Conservation (phyloP, 2,329 filamentous ascomycete species). For the Trichoderma sp. region DNA sequence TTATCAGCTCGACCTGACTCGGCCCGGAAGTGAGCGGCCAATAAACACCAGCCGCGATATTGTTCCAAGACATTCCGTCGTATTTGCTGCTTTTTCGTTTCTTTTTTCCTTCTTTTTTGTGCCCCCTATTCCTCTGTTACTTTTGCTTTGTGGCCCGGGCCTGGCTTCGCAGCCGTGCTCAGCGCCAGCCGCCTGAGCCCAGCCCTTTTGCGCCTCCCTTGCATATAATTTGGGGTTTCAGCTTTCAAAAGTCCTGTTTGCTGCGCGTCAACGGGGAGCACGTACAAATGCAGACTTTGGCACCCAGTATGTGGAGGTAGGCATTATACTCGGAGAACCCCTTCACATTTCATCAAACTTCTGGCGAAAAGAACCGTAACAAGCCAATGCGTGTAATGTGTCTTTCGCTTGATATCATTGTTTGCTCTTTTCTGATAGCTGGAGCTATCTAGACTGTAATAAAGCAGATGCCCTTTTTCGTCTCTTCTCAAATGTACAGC, state of each 20-base stretch:
- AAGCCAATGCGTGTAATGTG: not conserved
- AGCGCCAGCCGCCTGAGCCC: not conserved
- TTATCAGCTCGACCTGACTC: not conserved
- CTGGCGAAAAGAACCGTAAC: not conserved
- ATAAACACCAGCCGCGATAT: not conserved
- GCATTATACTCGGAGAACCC: not conserved
- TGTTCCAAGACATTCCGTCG: not conserved
- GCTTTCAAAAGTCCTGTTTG: not conserved
- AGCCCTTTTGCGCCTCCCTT: not conserved
- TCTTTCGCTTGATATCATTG: conserved; percentile 4
- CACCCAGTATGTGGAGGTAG: not conserved
- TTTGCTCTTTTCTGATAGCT: not conserved
- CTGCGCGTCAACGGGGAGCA: not conserved
- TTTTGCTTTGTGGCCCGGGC: not conserved
- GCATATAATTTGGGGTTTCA: not conserved
- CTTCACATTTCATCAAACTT: not conserved
- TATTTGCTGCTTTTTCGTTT: not conserved
- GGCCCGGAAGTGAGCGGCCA: not conserved
- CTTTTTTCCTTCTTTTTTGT: not conserved
- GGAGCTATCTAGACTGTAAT: not conserved
- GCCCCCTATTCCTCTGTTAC: not conserved
- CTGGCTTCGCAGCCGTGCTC: not conserved
- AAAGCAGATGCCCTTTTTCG: conserved; percentile 1
- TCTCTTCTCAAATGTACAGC: conserved; percentile 12
- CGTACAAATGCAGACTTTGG: not conserved